Percentiles rank a stretch among this genome's conserved stretches.
phyloP scores from a whole-genome alignment of 2,329 filamentous ascomycete genomes.

The Claviceps maximensis region DNA sequence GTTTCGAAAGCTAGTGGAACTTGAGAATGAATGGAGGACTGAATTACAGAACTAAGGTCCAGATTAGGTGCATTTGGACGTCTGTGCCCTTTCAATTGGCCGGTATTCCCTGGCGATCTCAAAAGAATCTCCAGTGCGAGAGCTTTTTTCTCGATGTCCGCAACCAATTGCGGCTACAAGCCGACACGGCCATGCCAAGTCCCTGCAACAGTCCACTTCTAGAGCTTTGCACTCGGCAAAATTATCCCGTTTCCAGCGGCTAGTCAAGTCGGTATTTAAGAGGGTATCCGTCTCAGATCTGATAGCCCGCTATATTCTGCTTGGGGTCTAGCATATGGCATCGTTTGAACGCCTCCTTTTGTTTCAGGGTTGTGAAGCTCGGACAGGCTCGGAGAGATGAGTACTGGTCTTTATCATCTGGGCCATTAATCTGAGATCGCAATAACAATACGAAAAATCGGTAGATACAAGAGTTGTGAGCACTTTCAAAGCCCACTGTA shows the following conservation, averaged over 20 bases:
- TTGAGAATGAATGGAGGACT: slow-evolving; percentile 27
- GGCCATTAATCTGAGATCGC: background rate
- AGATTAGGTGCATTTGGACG: background rate
- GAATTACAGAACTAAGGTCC: slow-evolving; percentile 8
- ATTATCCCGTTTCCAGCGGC: background rate
- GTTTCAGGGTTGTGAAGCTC: background rate
- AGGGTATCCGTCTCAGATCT: background rate
- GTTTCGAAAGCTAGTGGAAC: slow-evolving; percentile 32
- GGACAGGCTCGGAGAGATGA: background rate
- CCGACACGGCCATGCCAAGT: background rate
- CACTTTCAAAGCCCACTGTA: background rate
- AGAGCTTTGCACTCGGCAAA: background rate
- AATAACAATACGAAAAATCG: background rate
- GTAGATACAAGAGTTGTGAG: background rate
- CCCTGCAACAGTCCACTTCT: background rate
- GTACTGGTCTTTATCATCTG: background rate
- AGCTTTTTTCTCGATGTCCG: background rate
- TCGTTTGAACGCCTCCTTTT: background rate
- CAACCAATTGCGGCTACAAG: background rate
- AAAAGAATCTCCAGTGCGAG: background rate
- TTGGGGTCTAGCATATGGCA: too few species aligned
- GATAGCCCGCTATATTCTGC: background rate
- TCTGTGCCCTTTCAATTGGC: background rate
- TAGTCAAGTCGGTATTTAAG: background rate
- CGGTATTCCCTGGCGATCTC: background rate